phyloP scores from a whole-genome alignment of 768 basidiomycete genomes.

The Russula ochroleuca region DNA sequence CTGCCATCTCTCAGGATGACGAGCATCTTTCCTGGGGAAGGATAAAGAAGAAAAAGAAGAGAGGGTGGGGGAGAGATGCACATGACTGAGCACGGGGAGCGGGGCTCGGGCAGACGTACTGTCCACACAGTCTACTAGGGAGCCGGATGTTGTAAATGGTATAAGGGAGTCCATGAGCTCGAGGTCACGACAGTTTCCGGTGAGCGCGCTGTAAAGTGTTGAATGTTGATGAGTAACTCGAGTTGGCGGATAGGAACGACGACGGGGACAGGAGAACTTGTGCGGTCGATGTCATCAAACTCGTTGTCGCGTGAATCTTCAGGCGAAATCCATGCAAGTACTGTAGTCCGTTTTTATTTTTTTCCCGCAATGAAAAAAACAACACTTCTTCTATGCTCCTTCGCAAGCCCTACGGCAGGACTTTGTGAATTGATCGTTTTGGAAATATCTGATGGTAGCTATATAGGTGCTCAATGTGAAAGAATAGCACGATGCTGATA shows the following conservation, averaged over 20 bases:
- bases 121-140: slow-evolving; percentile 99
- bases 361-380: background rate
- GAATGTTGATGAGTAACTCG: background rate
- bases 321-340: background rate
- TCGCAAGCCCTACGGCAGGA: too few species aligned
- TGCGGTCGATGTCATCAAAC: background rate
- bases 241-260: background rate
- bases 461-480: background rate
- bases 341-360: background rate
- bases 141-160: slow-evolving; percentile 98
- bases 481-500: slow-evolving; percentile 39
- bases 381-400: background rate
- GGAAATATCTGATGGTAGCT: background rate
- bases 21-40: slow-evolving; percentile 86
- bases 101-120: slow-evolving; percentile 74
- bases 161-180: slow-evolving; percentile 86
- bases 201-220: background rate
- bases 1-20: slow-evolving; percentile 94
- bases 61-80: slow-evolving; percentile 9
- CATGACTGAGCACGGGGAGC: slow-evolving; percentile 20
- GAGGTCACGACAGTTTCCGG: background rate
- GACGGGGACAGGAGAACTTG: background rate
- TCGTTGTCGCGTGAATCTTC: background rate
- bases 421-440: background rate
- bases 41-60: slow-evolving; percentile 2